phyloP scores from a whole-genome alignment of 371 early-diverging fungal genomes.

The Haplosporangium sp. region DNA sequence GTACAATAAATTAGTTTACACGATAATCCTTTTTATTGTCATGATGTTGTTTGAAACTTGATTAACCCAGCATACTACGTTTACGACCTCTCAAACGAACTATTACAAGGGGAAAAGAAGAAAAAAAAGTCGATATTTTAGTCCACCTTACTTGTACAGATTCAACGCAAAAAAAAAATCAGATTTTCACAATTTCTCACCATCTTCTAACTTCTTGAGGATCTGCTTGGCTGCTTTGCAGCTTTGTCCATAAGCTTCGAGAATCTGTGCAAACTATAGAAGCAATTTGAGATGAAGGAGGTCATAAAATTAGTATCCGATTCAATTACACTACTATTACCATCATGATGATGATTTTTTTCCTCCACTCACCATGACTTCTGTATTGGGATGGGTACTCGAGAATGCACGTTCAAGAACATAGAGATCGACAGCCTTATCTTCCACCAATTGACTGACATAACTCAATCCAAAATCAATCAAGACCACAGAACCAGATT shows the following conservation, averaged over 20 bases:
- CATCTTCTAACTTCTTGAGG: slow-evolving; percentile 85
- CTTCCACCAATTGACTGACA: slow-evolving; percentile 89
- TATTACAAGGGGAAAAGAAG: slow-evolving; percentile 38
- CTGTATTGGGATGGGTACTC: slow-evolving; percentile 91
- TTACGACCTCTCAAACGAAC: slow-evolving; percentile 93
- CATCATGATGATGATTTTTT: background rate
- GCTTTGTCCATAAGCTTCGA: slow-evolving; percentile 71
- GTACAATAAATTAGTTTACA: slow-evolving; percentile 23
- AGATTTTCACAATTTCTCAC: slow-evolving; percentile 57
- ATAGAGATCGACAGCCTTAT: slow-evolving; percentile 99
- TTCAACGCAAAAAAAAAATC: too few relatives aligned
- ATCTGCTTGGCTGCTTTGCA: slow-evolving; percentile 69
- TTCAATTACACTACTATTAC: background rate
- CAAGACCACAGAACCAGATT: slow-evolving; percentile 69
- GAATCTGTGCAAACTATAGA: slow-evolving; percentile 77
- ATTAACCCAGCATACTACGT: slow-evolving; percentile 88
- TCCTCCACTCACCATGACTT: slow-evolving; percentile 67
- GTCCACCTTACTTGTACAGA: too few relatives aligned
- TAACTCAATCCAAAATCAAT: slow-evolving; percentile 99
- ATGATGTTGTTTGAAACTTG: background rate
- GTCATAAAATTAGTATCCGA: background rate
- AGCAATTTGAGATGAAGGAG: too few relatives aligned
- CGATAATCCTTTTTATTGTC: background rate
- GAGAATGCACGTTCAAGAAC: slow-evolving; percentile 96
- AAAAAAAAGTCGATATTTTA: background rate